A percentile compares a stretch with the other conserved stretches of the same genome.
Evolutionary conservation across 2,329 filamentous ascomycete species (phyloP).

Genomic region (Arachnomyces sp.): DNA sequence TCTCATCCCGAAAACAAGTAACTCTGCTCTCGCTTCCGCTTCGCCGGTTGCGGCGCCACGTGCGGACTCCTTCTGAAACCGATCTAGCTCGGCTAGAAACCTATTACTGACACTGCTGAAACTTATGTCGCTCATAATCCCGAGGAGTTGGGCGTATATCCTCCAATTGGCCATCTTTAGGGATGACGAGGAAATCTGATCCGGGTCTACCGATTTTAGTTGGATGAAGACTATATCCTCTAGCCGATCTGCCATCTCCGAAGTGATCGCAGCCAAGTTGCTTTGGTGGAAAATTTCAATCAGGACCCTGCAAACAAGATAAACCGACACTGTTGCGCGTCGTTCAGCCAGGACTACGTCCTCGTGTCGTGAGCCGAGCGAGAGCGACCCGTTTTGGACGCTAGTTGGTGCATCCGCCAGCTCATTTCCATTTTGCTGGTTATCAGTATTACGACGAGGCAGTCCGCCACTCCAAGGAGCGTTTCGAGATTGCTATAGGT

Average conservation of each 20-base stretch:
- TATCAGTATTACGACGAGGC: conserved; percentile 68
- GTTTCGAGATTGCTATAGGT: conserved; percentile 22
- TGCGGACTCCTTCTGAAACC: conserved; percentile 66
- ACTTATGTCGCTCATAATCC: conserved; percentile 92
- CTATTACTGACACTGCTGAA: conserved; percentile 76
- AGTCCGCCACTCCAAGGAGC: conserved; percentile 41
- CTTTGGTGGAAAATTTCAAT: conserved; percentile 93
- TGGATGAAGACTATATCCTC: conserved; percentile 97
- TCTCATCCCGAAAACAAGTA: conserved; percentile 86
- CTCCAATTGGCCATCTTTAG: conserved; percentile 92
- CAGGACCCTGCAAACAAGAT: conserved; percentile 86
- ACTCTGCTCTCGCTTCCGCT: conserved; percentile 69
- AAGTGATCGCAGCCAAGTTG: conserved; percentile 69
- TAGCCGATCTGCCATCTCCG: conserved; percentile 87
- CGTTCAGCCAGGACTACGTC: conserved; percentile 75
- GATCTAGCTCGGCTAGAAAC: conserved; percentile 74
- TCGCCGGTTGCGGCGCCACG: conserved; percentile 46
- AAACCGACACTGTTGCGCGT: conserved; percentile 88
- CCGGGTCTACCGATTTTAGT: conserved; percentile 77
- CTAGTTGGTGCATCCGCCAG: conserved; percentile 24
- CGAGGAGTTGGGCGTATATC: conserved; percentile 82
- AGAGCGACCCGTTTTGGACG: conserved; percentile 17
- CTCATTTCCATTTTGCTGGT: conserved; percentile 43
- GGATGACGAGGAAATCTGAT: conserved; percentile 62
- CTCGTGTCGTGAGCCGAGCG: conserved; percentile 51